Evolutionary conservation across 352 stramenopile genomes (phyloP).

Genomic region (Blastocystis sp.): DNA sequence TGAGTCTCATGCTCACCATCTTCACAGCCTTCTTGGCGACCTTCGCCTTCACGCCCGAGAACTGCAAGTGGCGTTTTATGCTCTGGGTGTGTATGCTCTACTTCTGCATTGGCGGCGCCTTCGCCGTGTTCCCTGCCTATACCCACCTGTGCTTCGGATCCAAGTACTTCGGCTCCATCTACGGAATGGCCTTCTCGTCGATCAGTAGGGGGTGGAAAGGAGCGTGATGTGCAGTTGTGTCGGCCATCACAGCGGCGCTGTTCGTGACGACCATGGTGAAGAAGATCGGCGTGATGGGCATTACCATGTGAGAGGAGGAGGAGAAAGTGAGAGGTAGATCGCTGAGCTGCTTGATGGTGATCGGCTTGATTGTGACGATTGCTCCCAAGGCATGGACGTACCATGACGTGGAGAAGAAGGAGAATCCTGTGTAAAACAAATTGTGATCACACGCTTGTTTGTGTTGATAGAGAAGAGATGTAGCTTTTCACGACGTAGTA

Average conservation of each 20-base stretch:
- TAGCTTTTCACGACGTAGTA: conserved; percentile 52
- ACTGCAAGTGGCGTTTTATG: conserved; percentile 43
- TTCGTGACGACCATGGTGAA: conserved; percentile 52
- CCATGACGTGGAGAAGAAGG: background rate
- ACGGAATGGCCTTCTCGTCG: conserved; percentile 47
- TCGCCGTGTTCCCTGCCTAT: conserved; percentile 51
- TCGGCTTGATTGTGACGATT: conserved; percentile 21
- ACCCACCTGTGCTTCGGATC: conserved; percentile 28
- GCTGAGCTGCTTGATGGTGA: background rate
- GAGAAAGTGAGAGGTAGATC: background rate
- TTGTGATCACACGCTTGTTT: background rate
- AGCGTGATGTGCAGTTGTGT: conserved; percentile 34
- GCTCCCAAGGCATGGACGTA: conserved; percentile 40
- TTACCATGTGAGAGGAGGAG: conserved; percentile 17
- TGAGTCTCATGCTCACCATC: conserved; percentile 19
- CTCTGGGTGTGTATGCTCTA: conserved; percentile 64
- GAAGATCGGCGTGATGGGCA: conserved; percentile 45
- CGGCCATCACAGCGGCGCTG: conserved; percentile 13
- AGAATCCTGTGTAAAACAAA: background rate
- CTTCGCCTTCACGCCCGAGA: conserved; percentile 1
- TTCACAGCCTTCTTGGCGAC: conserved; percentile 47
- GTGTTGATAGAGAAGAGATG: background rate
- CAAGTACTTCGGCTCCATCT: conserved; percentile 65
- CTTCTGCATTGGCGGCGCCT: conserved; percentile 53
- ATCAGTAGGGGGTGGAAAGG: conserved; percentile 1